Percentiles rank a stretch among this genome's conserved stretches.
Evolutionary conservation across 352 stramenopile genomes (phyloP).

Genomic region (Peronosclerospora sorghi): DNA sequence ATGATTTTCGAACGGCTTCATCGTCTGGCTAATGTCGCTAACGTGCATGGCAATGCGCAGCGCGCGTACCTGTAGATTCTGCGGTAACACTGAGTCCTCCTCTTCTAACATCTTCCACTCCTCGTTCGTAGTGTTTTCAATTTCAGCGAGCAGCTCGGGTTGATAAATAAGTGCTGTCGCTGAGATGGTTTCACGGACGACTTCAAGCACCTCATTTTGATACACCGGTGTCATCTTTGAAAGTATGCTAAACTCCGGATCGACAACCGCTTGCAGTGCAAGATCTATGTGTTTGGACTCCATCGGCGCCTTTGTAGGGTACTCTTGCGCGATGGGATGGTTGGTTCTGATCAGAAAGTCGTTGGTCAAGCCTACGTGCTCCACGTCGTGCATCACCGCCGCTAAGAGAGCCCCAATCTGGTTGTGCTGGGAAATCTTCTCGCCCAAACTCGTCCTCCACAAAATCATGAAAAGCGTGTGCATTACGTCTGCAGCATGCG

Average conservation of each 20-base stretch:
- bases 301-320: conserved; percentile 49
- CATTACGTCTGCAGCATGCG: conserved; percentile 70
- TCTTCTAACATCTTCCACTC: conserved; percentile 31
- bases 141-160: conserved; percentile 50
- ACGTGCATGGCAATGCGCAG: conserved; percentile 69
- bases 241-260: conserved; percentile 41
- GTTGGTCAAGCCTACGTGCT: conserved; percentile 69
- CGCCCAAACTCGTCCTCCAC: conserved; percentile 36
- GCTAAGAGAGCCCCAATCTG: conserved; percentile 62
- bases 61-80: conserved; percentile 38
- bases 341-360: conserved; percentile 68
- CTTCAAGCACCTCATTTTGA: conserved; percentile 40
- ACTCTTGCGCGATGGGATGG: conserved; percentile 53
- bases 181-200: conserved; percentile 57
- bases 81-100: conserved; percentile 21
- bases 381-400: conserved; percentile 73
- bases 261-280: conserved; percentile 38
- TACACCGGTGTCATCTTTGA: conserved; percentile 35
- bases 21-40: conserved; percentile 75
- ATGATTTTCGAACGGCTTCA: conserved; percentile 71
- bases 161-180: conserved; percentile 75
- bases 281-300: conserved; percentile 67
- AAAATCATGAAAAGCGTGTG: conserved; percentile 71
- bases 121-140: conserved; percentile 25
- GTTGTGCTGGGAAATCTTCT: conserved; percentile 48